phyloP scores from a whole-genome alignment of 164 flowering plant genomes.

The Sextonia rubra region DNA sequence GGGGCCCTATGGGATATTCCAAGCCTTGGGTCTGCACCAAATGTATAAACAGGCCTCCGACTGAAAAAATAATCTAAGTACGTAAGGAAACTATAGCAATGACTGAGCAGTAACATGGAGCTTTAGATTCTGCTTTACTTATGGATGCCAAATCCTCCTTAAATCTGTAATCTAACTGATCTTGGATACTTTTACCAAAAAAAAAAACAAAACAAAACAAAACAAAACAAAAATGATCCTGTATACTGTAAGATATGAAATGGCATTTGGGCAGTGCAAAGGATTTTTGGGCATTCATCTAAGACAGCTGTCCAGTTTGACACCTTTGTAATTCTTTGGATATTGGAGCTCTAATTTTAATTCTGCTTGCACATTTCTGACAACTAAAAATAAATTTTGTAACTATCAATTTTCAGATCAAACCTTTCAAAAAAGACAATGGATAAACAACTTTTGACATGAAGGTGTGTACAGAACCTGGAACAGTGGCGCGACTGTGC shows the following conservation, averaged over 20 bases:
- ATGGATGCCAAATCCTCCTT: no score
- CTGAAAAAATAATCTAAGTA: no score
- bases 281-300: neutral
- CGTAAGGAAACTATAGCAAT: no score
- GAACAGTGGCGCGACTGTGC: constrained; percentile 65
- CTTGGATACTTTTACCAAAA: no score
- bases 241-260: neutral
- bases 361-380: neutral
- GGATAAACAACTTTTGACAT: neutral
- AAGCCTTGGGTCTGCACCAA: no score
- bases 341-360: neutral
- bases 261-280: neutral
- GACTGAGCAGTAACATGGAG: no score
- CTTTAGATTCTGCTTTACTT: no score
- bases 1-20: no score
- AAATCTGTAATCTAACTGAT: no score
- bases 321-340: neutral
- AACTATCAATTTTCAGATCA: neutral
- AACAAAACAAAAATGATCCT: no score
- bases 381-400: neutral
- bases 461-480: constrained; percentile 44
- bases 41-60: no score
- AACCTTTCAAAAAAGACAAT: neutral
- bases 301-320: neutral
- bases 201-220: no score